Evolutionary conservation across 768 basidiomycete genomes (phyloP), one percentile per base, ranked within the genome.

Genomic region (Termitomyces heimii): DNA sequence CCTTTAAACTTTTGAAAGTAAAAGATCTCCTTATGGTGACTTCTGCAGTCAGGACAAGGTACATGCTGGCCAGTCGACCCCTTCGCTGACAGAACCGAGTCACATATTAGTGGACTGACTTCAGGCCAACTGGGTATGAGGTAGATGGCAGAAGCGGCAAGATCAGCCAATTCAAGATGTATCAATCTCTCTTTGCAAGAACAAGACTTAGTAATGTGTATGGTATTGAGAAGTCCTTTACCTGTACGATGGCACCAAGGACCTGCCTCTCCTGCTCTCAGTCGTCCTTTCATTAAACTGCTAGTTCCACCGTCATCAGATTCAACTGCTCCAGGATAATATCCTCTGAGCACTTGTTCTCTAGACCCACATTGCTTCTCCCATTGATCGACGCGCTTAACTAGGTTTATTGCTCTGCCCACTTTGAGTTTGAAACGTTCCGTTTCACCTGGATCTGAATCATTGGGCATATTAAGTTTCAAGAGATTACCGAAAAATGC

Each of bases 291-390:
- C 75, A 89, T 80, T 26, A 89, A 66, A 58, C 81, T 83, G 10
- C 68, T 70, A 6, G 70, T 66, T 9, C 66, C 22, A 26, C 71
- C 67, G 24, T 74, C 69, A 26, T 75, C 71, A 43, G 69, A 68
- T 53, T 77, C 76, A 29, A 76, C 73, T 31, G 74, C 74, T 22
- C 80, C 80, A 1, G 92, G 92, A 77, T 84, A 91, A 73, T 80
- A 88, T 0, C 89, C 89, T 44, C 88, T 79, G 16, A 89, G 70
- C 37, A 90, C 79, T 52, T 86, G 88, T 62, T 85, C 81, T 67
- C 87, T 89, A 8, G 88, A 89, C 4, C 82, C 82, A 58, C 92
- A 94, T 63, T 90, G 88, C 63, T 87, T 92, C 22, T 77, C 77
- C 92, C 92, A 93, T 63, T 94, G 79, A 65, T 86, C 83, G 46